A percentile compares a stretch with the other conserved stretches of the same genome.
These are phyloP conservation scores for Vigna angularis DNA, from an alignment of 306 rosid species.

Conservation along the genomic window DNA sequence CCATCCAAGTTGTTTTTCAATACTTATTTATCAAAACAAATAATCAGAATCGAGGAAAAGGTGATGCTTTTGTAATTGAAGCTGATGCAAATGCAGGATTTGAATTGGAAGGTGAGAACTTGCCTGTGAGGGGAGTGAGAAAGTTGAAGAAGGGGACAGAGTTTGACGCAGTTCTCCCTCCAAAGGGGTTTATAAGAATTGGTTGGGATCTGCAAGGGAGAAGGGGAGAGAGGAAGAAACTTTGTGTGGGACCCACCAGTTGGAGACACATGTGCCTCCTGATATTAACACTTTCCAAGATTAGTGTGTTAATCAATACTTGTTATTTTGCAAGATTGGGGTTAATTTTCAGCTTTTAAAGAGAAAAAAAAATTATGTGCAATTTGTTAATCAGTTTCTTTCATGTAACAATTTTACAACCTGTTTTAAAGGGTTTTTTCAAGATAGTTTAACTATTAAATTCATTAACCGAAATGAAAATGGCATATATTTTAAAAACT, in stretches of 20 bases:
- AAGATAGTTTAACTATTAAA: too few species aligned
- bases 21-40: slow-evolving; percentile 1
- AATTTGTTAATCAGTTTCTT: neutral
- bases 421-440: too few species aligned
- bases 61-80: slow-evolving; percentile 27
- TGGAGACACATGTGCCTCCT: slow-evolving; percentile 38
- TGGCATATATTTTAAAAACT: too few species aligned
- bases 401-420: neutral
- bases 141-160: neutral
- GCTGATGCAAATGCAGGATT: slow-evolving; percentile 15
- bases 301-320: neutral
- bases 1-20: slow-evolving; percentile 19
- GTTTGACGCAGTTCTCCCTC: slow-evolving; percentile 30
- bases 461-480: too few species aligned
- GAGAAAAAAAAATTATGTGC: neutral
- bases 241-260: slow-evolving; percentile 39
- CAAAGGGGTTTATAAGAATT: slow-evolving; percentile 34
- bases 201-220: slow-evolving; percentile 42
- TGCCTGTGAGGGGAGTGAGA: slow-evolving; percentile 28
- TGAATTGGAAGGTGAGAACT: slow-evolving; percentile 24
- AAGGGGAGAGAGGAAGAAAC: slow-evolving; percentile 20
- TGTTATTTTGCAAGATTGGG: neutral
- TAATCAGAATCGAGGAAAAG: neutral
- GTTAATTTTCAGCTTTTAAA: neutral
- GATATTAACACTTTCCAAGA: neutral